Evolutionary conservation across 2,329 filamentous ascomycete species (phyloP).

Genomic region (Pseudopithomyces chartarum): DNA sequence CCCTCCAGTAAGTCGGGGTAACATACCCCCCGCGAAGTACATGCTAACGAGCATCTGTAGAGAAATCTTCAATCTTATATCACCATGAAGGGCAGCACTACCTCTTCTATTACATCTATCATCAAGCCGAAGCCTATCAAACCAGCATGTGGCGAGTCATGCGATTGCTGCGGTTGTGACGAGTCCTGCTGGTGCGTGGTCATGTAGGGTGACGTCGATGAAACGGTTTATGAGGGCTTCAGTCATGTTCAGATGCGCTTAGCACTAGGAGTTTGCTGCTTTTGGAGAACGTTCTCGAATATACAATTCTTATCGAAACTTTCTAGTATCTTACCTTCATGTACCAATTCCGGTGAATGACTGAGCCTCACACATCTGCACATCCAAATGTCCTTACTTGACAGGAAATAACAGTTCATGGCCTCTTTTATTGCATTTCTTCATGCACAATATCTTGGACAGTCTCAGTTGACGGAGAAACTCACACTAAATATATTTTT

Average conservation of each 20-base stretch:
- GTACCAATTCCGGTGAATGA: too few species aligned
- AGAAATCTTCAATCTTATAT: neutral
- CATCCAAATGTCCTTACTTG: too few species aligned
- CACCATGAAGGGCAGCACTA: conserved; percentile 41
- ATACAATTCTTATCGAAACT: too few species aligned
- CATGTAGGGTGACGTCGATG: conserved; percentile 25
- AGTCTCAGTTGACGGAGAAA: too few species aligned
- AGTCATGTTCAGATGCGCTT: neutral
- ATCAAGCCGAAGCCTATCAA: conserved; percentile 42
- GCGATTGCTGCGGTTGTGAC: conserved; percentile 46
- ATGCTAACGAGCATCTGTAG: neutral
- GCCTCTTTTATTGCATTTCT: too few species aligned
- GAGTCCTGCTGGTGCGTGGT: conserved; percentile 45
- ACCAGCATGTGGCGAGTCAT: conserved; percentile 40
- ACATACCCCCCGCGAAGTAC: neutral
- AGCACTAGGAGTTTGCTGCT: neutral
- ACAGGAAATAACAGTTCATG: too few species aligned
- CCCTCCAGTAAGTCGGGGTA: neutral
- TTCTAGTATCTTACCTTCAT: too few species aligned
- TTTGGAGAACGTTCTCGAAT: neutral
- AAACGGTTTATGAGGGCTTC: neutral
- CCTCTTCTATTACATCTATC: conserved; percentile 43
- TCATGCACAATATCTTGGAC: too few species aligned
- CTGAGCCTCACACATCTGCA: too few species aligned
- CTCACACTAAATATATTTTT: too few species aligned